Evolutionary conservation across 1,139 yeast genomes (phyloP), one percentile per base, ranked within the genome.

Genomic region (Debaryomyces sp.): DNA sequence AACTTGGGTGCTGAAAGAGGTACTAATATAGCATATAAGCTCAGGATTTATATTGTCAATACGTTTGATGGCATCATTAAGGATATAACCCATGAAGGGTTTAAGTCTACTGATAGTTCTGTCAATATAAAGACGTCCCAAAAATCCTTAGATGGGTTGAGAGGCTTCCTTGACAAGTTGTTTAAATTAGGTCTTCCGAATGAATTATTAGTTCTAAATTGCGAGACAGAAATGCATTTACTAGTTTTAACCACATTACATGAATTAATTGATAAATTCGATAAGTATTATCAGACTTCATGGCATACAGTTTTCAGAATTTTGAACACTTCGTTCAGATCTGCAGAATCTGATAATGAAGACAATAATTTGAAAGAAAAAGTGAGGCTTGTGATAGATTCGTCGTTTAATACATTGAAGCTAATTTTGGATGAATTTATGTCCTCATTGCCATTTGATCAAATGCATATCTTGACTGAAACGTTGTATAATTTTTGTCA

Each of bases 361-460:
- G 73, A 71, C 44, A 52, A 59, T 9, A 66, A 67, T 21, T 63
- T 71, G 42, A 62, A 70, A 46, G 80, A 73, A 22, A 82, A 80
- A 51, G 69, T 75, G 23, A 70, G 66, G 34, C 73, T 71, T 9
- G 71, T 88, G 43, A 73, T 80, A 47, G 84, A 80, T 56, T 80
- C 84, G 2, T 84, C 94, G 0, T 92, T 87, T 67, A 92, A 86
- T 53, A 87, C 95, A 0, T 73, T 92, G 54, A 92, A 89, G 58
- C 74, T 92, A 45, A 84, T 92, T 26, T 77, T 95, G 53, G 95
- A 90, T 60, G 97, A 92, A 62, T 89, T 92, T 60, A 67, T 92
- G 48, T 84, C 82, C 37, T 73, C 83, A 1, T 70, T 94, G 22
- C 96, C 97, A 0, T 65, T 74, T 38, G 70, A 72, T 23, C 86